Conservation (phyloP, 371 early-diverging fungal species). For the Zopfochytrium polystomum region DNA sequence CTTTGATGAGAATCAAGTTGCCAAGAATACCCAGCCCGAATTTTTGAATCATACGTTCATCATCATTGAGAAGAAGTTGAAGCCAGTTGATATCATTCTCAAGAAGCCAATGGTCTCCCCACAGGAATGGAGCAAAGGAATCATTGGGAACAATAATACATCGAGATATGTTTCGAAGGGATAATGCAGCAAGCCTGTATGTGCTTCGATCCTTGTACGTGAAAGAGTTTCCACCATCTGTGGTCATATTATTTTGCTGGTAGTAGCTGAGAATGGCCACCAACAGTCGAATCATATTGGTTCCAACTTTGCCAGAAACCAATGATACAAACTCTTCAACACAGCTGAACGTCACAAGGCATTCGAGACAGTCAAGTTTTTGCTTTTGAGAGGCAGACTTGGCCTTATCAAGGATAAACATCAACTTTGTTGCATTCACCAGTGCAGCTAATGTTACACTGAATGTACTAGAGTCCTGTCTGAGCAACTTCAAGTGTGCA, state of each 20-base stretch:
- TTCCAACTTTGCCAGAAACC: conserved; percentile 10
- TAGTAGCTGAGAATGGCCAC: conserved; percentile 25
- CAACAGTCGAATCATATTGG: conserved; percentile 23
- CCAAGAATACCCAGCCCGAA: conserved; percentile 37
- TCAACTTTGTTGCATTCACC: too few species aligned
- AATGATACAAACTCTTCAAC: conserved; percentile 12
- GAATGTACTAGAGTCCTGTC: too few species aligned
- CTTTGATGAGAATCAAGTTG: conserved; percentile 33
- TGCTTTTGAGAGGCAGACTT: conserved; percentile 13
- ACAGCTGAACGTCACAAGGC: conserved; percentile 12
- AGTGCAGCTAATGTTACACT: too few species aligned
- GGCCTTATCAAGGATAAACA: too few species aligned
- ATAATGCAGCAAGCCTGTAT: conserved; percentile 25
- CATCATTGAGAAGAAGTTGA: conserved; percentile 28
- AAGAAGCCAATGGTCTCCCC: conserved; percentile 37
- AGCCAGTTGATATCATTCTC: conserved; percentile 35
- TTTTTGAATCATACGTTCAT: conserved; percentile 33
- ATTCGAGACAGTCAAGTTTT: conserved; percentile 15
- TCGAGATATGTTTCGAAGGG: conserved; percentile 28
- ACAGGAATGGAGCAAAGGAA: conserved; percentile 15
- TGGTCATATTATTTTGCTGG: conserved; percentile 26
- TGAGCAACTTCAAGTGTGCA: too few species aligned
- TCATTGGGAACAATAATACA: conserved; percentile 11
- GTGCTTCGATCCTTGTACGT: conserved; percentile 35
- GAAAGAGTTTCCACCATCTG: conserved; percentile 27